phyloP scores from a whole-genome alignment of 805 yeast genomes.

The Clavispora fructus region DNA sequence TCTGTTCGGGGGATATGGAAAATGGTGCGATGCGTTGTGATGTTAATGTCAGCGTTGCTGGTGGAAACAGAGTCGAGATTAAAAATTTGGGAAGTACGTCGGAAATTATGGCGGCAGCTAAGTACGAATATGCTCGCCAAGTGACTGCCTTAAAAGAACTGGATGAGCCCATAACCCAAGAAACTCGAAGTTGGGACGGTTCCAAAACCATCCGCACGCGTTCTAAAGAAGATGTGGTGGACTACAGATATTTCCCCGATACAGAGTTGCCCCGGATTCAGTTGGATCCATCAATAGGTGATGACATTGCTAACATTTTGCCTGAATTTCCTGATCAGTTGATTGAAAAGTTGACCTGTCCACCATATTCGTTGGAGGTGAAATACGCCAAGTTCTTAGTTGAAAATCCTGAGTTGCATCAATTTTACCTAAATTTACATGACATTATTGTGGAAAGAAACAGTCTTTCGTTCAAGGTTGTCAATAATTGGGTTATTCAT shows the following conservation, averaged over 20 bases:
- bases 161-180: constrained; percentile 30
- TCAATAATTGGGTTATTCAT: constrained; percentile 79
- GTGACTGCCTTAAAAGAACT: constrained; percentile 38
- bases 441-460: constrained; percentile 12
- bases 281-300: constrained; percentile 40
- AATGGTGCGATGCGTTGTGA: constrained; percentile 95
- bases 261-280: constrained; percentile 69
- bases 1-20: constrained; percentile 88
- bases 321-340: constrained; percentile 63
- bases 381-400: constrained; percentile 74
- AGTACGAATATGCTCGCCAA: constrained; percentile 72
- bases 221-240: constrained; percentile 74
- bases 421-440: constrained; percentile 48
- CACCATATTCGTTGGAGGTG: constrained; percentile 53
- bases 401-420: constrained; percentile 42
- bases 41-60: constrained; percentile 80
- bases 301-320: constrained; percentile 35
- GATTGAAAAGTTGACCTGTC: constrained; percentile 37
- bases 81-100: constrained; percentile 84
- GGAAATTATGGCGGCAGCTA: constrained; percentile 72
- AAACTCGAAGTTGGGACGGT: constrained; percentile 95
- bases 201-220: constrained; percentile 59
- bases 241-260: constrained; percentile 93
- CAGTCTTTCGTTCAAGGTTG: constrained; percentile 30
- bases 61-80: constrained; percentile 74